Conservation (phyloP, 345 rosid genomes). For the Eucalyptus brandiana region DNA sequence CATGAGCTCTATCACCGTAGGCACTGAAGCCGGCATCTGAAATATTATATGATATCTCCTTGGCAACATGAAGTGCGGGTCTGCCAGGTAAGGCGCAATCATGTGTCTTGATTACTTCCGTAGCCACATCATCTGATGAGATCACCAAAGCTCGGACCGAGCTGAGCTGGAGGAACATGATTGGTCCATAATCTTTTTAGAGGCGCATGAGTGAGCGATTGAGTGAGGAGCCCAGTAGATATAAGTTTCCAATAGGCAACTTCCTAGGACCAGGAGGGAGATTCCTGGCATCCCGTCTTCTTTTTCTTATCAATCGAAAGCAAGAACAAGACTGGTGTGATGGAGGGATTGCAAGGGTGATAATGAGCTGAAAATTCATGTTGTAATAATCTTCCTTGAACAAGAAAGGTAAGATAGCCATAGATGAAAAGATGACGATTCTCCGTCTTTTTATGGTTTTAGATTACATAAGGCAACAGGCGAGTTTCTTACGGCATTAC, state of each 20-base stretch:
- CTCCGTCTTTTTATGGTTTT: neutral
- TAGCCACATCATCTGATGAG: constrained; percentile 19
- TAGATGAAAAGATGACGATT: neutral
- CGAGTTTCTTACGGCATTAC: neutral
- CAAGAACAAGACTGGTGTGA: no score
- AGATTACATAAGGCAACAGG: neutral
- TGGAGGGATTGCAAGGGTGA: no score
- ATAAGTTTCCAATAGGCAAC: constrained; percentile 33
- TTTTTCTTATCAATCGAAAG: neutral
- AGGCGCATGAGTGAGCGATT: constrained; percentile 14
- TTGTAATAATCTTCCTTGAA: no score
- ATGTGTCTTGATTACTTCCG: constrained; percentile 17
- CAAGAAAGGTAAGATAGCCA: no score
- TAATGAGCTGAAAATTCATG: no score
- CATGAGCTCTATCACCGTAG: constrained; percentile 10
- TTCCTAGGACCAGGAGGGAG: neutral
- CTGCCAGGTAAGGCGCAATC: constrained; percentile 23
- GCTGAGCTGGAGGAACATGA: constrained; percentile 35
- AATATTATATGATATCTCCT: constrained; percentile 1
- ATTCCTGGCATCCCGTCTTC: neutral
- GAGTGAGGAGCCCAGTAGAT: constrained; percentile 10
- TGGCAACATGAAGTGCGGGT: neutral
- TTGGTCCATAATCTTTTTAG: constrained; percentile 13
- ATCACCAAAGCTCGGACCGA: constrained; percentile 18
- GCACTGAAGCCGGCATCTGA: constrained; percentile 10